Base-by-base conservation (phyloP, 352 stramenopile species). In the Pilasporangium apinafurcum region DNA sequence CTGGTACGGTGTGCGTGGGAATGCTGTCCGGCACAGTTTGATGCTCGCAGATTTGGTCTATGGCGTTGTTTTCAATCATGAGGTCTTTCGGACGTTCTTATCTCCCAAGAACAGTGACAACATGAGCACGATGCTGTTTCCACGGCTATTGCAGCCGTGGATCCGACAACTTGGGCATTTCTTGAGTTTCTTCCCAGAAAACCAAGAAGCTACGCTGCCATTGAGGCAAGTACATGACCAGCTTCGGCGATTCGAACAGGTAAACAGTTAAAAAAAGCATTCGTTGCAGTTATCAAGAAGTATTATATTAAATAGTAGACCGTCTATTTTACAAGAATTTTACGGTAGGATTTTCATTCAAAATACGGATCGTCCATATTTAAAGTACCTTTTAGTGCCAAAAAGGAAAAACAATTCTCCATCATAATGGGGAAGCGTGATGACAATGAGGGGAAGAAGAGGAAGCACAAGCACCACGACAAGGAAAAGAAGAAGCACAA, bases 141-240 rank as follows among this genome's bases (percentile, higher is more conserved):
- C 79, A 6, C 65, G 71, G 8, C 56, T 92, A n/a, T 60, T 94
- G 17, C 61, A 91, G 35, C 82, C 79, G 13, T 94, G 82, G 79
- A 83, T 85, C 32, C 79, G 76, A n/a, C 82, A 94, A 53, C 73
- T 94, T 14, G 73, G 75, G 10, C 79, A 92, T 52, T 94, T 94
- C 38, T 37, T 94, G 25, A 92, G 82, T 53, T 94, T 83, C 50
- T 94, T 92, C 49, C 79, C 82, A 0, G 82, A 92, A 41, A 92
- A 82, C 53, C 82, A 94, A 51, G 80, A 90, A 53, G 67, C 79
- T 6, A 92, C 75, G 20, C 59, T 83, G 21, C 78, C 82, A 10
- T 59, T 94, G 33, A 70, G 79, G 30, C 75, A 87, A 41, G 55
- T 92, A 21, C 87, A 92, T 48, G 79, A 90, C 38, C 74, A 84